Evolutionary conservation across 2,329 filamentous ascomycete species (phyloP).

Genomic region (Talaromyces marneffei): DNA sequence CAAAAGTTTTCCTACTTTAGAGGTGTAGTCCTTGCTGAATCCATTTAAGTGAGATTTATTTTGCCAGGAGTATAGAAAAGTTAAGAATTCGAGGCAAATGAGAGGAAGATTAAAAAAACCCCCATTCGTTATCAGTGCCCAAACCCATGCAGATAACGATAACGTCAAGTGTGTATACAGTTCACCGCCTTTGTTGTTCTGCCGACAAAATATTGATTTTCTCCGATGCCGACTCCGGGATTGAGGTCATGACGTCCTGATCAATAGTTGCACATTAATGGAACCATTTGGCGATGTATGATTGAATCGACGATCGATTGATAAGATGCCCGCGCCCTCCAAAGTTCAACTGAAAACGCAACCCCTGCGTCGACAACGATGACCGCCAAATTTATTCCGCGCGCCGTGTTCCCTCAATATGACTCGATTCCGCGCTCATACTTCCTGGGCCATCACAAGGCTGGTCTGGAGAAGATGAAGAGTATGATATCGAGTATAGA

Average conservation of each 20-base stretch:
- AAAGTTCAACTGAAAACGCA: background rate
- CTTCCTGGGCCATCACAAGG: conserved; percentile 86
- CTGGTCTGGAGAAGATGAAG: conserved; percentile 77
- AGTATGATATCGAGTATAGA: conserved; percentile 72
- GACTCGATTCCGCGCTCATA: conserved; percentile 78
- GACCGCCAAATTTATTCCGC: conserved; percentile 59
- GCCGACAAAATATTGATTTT: background rate
- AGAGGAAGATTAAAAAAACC: background rate
- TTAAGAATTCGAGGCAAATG: background rate
- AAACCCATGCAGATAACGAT: background rate
- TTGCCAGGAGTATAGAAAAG: background rate
- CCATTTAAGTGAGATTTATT: background rate
- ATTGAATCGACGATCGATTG: background rate
- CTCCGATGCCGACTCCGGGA: background rate
- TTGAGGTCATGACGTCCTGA: background rate
- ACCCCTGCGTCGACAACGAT: conserved; percentile 5
- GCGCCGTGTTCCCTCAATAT: conserved; percentile 65
- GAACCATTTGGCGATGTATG: background rate
- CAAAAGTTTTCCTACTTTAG: no score
- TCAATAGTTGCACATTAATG: background rate
- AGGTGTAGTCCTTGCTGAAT: background rate
- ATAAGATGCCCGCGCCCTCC: background rate
- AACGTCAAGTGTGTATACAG: background rate
- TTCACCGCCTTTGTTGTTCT: background rate
- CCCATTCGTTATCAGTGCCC: background rate